Evolutionary conservation across 2,329 filamentous ascomycete species (phyloP).

Genomic region (Fusarium miscanthi): DNA sequence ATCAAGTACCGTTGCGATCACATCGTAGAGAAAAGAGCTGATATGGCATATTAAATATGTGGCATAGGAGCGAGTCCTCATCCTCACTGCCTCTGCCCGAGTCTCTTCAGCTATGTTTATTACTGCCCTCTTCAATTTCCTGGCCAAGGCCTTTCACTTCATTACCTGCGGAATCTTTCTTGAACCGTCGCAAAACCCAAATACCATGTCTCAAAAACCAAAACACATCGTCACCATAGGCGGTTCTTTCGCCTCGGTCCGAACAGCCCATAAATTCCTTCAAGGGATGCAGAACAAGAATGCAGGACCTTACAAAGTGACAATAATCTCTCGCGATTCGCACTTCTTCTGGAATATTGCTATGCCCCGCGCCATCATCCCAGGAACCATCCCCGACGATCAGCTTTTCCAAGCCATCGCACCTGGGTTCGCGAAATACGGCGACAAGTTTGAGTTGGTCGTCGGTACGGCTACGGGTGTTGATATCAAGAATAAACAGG

Average conservation of each 20-base stretch:
- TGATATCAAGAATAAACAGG: not conserved
- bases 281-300: not conserved
- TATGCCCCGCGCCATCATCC: not conserved
- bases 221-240: not conserved
- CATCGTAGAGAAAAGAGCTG: not conserved
- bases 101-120: not conserved
- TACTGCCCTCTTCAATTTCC: not conserved
- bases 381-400: not conserved
- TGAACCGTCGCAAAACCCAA: not conserved
- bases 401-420: not conserved
- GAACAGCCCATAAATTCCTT: not conserved
- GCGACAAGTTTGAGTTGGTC: not conserved
- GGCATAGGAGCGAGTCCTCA: too few relatives aligned
- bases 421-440: not conserved
- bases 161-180: not conserved
- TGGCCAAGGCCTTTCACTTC: not conserved
- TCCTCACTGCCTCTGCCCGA: accelerated
- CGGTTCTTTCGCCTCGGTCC: not conserved
- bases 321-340: not conserved
- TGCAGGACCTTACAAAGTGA: not conserved
- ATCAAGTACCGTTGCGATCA: not conserved
- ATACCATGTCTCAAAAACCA: not conserved
- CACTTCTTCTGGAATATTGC: conserved; percentile 6
- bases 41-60: not conserved
- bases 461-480: not conserved